Base-by-base conservation (phyloP, 805 yeast genomes). In the Ogataea sp. region DNA sequence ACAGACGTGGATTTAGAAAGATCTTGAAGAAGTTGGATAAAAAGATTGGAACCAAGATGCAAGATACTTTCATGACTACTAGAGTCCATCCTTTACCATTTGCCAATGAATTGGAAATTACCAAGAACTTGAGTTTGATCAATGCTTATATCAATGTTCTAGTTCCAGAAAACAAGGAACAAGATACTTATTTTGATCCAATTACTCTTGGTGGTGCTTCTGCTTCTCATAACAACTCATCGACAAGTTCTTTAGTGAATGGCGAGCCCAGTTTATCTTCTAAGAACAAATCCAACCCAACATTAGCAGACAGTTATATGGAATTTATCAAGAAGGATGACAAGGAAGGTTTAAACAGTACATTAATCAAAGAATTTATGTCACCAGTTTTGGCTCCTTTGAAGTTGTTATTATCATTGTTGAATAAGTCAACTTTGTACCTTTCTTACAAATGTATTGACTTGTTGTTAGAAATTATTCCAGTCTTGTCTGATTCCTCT, bases 21-120 rank as follows among this genome's bases (percentile, higher is more conserved):
- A 90, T 90, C 46, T 67, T 90, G 53, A 89, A 89, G 64, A 89
- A 89, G 53, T 68, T 89, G 50, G 97, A 90, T 59, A 90, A 90
- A 65, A 87, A 87, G 57, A 66, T 74, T 21, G 83, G 83, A 6
- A 74, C 83, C 0, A 57, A 60, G 39, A 71, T 73, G 37, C 83
- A 79, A 50, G 62, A 65, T 20, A 57, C 68, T n/a, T 80, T 76
- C 47, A 62, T 87, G 40, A 58, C 70, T 23, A 73, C 90, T 1
- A 75, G 90, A 50, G 77, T 88, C 25, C 67, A 74, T 43, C 84
- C 89, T 4, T 65, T 84, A 37, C 80, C 85, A 2, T 88, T 89
- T 61, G 84, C 94, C 10, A 77, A 82, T 51, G 93, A 82, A 40
- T 42, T 65, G 2, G 85, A 78, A 14, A 67, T 84, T 17, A 62